A percentile compares a stretch with the other conserved stretches of the same genome.
Conservation (phyloP, 73 alveolate genomes). For the Loxodes magnus region DNA sequence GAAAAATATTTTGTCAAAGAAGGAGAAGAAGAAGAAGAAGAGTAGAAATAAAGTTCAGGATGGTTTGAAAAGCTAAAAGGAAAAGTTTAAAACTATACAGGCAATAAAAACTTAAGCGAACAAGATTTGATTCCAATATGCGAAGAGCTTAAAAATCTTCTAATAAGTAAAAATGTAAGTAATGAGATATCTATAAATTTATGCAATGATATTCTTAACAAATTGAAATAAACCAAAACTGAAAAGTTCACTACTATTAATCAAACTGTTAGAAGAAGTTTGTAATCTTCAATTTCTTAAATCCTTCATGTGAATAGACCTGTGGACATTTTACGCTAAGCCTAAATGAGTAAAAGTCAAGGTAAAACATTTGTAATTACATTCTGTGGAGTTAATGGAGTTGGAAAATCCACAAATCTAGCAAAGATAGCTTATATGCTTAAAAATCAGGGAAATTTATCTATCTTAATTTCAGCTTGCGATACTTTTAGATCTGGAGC, state of each 20-base stretch:
- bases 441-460: constrained; percentile 65
- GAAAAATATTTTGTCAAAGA: constrained; percentile 20
- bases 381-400: constrained; percentile 99
- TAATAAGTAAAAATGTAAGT: constrained; percentile 92
- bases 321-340: constrained; percentile 87
- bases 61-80: constrained; percentile 51
- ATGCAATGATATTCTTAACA: constrained; percentile 67
- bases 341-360: constrained; percentile 78
- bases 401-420: constrained; percentile 98
- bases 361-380: constrained; percentile 83
- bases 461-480: constrained; percentile 96
- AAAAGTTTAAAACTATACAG: constrained; percentile 54
- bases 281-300: constrained; percentile 68
- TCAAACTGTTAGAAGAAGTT: constrained; percentile 81
- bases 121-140: constrained; percentile 87
- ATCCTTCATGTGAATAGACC: constrained; percentile 88
- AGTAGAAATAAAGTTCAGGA: constrained; percentile 29
- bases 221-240: constrained; percentile 77
- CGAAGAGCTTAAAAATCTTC: constrained; percentile 61
- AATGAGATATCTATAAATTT: constrained; percentile 77
- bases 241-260: constrained; percentile 81
- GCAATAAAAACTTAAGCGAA: constrained; percentile 60
- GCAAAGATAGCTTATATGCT: constrained; percentile 97
- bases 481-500: constrained; percentile 99
- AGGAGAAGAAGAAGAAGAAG: constrained; percentile 42